Conservation (phyloP, 352 stramenopile genomes). For the Hyaloperonospora arabidopsidis region DNA sequence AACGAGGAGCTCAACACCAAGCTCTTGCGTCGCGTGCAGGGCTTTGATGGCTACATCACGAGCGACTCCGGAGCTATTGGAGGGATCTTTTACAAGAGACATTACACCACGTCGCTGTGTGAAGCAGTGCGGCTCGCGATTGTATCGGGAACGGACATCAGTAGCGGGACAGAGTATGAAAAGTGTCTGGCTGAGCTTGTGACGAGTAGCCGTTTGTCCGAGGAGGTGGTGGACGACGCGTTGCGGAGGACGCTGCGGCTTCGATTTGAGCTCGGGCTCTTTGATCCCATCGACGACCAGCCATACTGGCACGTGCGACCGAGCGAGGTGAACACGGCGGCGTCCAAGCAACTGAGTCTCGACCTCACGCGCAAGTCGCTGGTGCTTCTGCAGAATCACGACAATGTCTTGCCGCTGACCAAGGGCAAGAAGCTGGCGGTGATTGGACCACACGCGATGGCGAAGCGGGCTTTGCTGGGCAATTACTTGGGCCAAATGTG, state of each 20-base stretch:
- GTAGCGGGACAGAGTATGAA: conserved; percentile 79
- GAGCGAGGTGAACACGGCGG: conserved; percentile 62
- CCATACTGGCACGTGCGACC: conserved; percentile 70
- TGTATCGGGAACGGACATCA: conserved; percentile 79
- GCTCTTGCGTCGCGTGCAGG: conserved; percentile 64
- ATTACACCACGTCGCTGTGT: conserved; percentile 73
- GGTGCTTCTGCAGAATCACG: conserved; percentile 90
- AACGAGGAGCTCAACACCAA: conserved; percentile 70
- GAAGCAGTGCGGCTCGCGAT: conserved; percentile 54
- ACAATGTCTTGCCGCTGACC: conserved; percentile 55
- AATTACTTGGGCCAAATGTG: conserved; percentile 87
- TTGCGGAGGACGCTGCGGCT: conserved; percentile 70
- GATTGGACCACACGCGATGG: conserved; percentile 71
- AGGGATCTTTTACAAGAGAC: conserved; percentile 65
- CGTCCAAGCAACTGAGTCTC: conserved; percentile 55
- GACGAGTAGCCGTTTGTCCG: conserved; percentile 35
- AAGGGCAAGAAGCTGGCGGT: conserved; percentile 55
- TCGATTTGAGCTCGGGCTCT: conserved; percentile 88
- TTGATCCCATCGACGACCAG: conserved; percentile 81
- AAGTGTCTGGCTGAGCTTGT: conserved; percentile 62
- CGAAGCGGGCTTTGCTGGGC: conserved; percentile 53
- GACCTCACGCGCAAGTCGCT: conserved; percentile 81
- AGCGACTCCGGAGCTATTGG: conserved; percentile 89
- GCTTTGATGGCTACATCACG: conserved; percentile 93
- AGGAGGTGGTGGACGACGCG: conserved; percentile 51